Evolutionary conservation across 1,139 yeast species (phyloP).

Genomic region (Debaryomyces fabryi): DNA sequence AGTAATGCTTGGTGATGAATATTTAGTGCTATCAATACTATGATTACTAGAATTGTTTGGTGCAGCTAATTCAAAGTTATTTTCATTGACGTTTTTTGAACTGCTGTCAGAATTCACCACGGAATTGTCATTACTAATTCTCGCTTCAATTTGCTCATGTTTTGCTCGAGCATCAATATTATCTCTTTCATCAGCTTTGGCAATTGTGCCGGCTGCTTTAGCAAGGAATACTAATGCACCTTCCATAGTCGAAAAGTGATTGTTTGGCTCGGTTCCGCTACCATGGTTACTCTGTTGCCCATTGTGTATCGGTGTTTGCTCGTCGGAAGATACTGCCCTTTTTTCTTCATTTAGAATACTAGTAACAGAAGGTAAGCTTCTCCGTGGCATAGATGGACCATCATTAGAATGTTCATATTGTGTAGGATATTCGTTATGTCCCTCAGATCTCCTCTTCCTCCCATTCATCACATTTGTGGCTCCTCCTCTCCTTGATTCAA

Average conservation of each 20-base stretch:
- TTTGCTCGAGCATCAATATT: slow-evolving; percentile 64
- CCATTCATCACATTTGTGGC: slow-evolving; percentile 49
- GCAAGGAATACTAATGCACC: slow-evolving; percentile 74
- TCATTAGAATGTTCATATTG: background rate
- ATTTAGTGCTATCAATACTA: background rate
- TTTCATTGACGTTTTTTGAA: background rate
- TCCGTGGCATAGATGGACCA: background rate
- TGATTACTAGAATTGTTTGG: background rate
- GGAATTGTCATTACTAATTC: slow-evolving; percentile 6
- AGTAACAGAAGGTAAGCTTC: slow-evolving; percentile 5
- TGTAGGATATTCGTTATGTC: background rate
- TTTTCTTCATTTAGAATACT: slow-evolving; percentile 5
- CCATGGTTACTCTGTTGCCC: background rate
- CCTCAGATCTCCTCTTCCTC: slow-evolving; percentile 21
- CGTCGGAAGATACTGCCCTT: background rate
- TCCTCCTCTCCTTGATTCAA: slow-evolving; percentile 64
- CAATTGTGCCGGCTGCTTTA: slow-evolving; percentile 73
- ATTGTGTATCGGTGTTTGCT: background rate
- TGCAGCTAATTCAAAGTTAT: background rate
- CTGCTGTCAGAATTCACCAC: slow-evolving; percentile 2
- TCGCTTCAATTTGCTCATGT: slow-evolving; percentile 49
- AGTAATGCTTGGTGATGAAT: slow-evolving; percentile 14
- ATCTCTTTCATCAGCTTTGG: slow-evolving; percentile 67
- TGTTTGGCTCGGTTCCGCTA: slow-evolving; percentile 9
- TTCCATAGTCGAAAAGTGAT: slow-evolving; percentile 53